Evolutionary conservation across 495 filamentous ascomycete genomes (phyloP).

Genomic region (Letharia columbiana): DNA sequence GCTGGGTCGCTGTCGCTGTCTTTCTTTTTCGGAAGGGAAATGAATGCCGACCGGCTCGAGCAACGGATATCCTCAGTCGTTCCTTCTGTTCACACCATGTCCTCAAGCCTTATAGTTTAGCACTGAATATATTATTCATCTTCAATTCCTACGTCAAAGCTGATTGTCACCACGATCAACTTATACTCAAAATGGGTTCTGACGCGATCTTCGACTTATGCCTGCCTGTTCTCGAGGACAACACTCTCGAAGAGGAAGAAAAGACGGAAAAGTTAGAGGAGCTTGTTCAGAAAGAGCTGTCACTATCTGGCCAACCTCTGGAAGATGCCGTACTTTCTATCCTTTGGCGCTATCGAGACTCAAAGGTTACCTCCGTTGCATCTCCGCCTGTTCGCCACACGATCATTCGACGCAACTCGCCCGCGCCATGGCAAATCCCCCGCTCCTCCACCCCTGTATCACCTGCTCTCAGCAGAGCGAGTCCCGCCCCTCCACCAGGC

Average conservation of each 20-base stretch:
- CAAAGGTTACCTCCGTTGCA: slow-evolving; percentile 60
- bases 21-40: neutral
- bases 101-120: neutral
- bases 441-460: slow-evolving; percentile 67
- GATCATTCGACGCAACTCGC: slow-evolving; percentile 80
- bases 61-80: slow-evolving; percentile 7
- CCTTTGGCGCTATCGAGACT: slow-evolving; percentile 82
- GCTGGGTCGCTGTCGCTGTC: slow-evolving; percentile 1
- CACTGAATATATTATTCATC: neutral
- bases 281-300: slow-evolving; percentile 69
- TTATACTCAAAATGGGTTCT: slow-evolving; percentile 57
- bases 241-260: slow-evolving; percentile 81
- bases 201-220: slow-evolving; percentile 89
- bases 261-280: slow-evolving; percentile 89
- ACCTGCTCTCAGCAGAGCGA: slow-evolving; percentile 66
- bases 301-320: slow-evolving; percentile 63
- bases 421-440: slow-evolving; percentile 81
- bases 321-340: slow-evolving; percentile 89
- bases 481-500: slow-evolving; percentile 70
- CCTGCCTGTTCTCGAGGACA: slow-evolving; percentile 78
- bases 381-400: slow-evolving; percentile 82
- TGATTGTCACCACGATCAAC: neutral
- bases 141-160: neutral
- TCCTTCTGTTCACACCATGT: slow-evolving; percentile 12
- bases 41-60: slow-evolving; percentile 12